Percentiles rank a stretch among this genome's conserved stretches.
Evolutionary conservation across 371 early-diverging fungal species (phyloP).

Genomic region (Mucor indicus): DNA sequence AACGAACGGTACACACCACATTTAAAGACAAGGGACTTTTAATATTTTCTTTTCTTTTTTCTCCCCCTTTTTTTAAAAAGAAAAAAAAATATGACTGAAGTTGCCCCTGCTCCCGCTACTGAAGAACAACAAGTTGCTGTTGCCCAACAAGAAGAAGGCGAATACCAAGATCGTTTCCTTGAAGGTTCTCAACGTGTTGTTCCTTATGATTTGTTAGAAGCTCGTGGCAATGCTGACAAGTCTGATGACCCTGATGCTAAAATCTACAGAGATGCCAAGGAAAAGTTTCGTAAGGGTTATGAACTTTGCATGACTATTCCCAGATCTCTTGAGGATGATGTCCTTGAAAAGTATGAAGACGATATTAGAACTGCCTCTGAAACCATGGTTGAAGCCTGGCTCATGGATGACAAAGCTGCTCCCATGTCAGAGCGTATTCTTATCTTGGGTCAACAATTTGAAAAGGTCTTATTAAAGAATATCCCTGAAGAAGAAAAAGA

Average conservation of each 20-base stretch:
- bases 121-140: neutral
- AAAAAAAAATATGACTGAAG: constrained; percentile 14
- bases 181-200: constrained; percentile 50
- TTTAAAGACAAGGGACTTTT: too few relatives aligned
- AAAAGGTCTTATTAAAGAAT: constrained; percentile 36
- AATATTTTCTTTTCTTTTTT: neutral
- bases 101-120: neutral
- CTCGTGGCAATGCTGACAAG: constrained; percentile 51
- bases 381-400: constrained; percentile 61
- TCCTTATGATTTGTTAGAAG: constrained; percentile 62
- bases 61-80: neutral
- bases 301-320: constrained; percentile 61
- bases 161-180: constrained; percentile 51
- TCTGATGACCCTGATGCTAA: constrained; percentile 61
- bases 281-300: constrained; percentile 55
- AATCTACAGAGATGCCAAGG: constrained; percentile 58
- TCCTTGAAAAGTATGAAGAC: constrained; percentile 54
- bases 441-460: constrained; percentile 20
- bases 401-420: constrained; percentile 68
- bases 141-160: constrained; percentile 19
- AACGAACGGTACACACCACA: too few relatives aligned
- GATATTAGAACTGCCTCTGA: constrained; percentile 61
- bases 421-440: constrained; percentile 54
- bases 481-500: constrained; percentile 48
- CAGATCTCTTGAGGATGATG: constrained; percentile 52